A percentile compares a stretch with the other conserved stretches of the same genome.
Conservation (phyloP, 352 stramenopile genomes). For the Phytophthora aleatoria region DNA sequence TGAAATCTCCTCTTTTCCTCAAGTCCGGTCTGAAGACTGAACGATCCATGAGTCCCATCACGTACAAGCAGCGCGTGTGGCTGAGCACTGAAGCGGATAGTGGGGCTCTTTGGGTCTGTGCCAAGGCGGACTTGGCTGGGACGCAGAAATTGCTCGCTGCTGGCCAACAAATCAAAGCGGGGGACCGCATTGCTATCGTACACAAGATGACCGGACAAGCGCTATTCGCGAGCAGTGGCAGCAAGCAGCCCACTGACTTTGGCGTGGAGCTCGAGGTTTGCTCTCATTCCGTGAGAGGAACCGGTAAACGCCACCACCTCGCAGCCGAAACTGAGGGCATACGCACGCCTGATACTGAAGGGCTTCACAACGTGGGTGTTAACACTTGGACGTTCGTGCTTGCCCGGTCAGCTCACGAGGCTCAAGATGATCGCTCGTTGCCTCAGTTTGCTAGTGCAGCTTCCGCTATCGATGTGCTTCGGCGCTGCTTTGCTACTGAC, state of each 20-base stretch:
- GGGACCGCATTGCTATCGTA: constrained; percentile 63
- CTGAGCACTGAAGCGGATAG: constrained; percentile 67
- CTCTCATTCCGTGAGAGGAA: constrained; percentile 41
- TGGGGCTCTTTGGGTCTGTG: constrained; percentile 73
- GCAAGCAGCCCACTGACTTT: constrained; percentile 79
- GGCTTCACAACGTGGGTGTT: constrained; percentile 36
- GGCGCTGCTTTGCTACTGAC: constrained; percentile 54
- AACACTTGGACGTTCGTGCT: constrained; percentile 81
- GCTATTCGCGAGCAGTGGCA: constrained; percentile 53
- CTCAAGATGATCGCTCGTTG: constrained; percentile 49
- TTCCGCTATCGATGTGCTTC: constrained; percentile 54
- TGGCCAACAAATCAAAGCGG: constrained; percentile 44
- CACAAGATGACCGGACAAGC: constrained; percentile 89
- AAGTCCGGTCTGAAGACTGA: constrained; percentile 86
- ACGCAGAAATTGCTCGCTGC: constrained; percentile 76
- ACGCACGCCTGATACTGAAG: constrained; percentile 76
- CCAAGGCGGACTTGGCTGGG: constrained; percentile 58
- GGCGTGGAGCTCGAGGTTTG: constrained; percentile 81
- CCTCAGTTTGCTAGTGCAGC: constrained; percentile 46
- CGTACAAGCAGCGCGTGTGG: constrained; percentile 85
- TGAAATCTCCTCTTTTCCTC: constrained; percentile 78
- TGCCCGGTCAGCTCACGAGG: constrained; percentile 39
- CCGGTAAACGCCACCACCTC: constrained; percentile 78
- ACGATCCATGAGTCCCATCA: constrained; percentile 85
- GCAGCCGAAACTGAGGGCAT: constrained; percentile 56